These are phyloP conservation scores for Paracorniculantispora psalliotae DNA, from an alignment of 2,329 filamentous ascomycete genomes.

Conservation along the genomic window DNA sequence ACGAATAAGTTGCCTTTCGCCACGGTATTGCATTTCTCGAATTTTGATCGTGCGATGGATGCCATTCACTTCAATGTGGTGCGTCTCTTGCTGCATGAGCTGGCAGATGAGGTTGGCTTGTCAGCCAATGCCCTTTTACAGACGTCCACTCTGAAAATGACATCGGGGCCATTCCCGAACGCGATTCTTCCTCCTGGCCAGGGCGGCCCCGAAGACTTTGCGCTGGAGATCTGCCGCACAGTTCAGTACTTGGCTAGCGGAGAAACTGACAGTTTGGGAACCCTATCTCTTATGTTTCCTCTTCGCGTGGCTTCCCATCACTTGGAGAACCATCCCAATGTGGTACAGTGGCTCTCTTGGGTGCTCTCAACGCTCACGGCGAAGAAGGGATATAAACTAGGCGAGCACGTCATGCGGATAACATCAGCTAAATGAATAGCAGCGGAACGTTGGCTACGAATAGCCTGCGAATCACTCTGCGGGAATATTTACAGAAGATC, in stretches of 20 bases:
- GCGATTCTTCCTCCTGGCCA: neutral
- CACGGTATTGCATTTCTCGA: neutral
- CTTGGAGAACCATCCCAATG: neutral
- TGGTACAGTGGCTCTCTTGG: neutral
- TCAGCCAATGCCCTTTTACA: neutral
- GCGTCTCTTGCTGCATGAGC: neutral
- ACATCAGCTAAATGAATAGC: neutral
- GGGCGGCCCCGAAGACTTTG: neutral
- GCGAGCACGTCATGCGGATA: neutral
- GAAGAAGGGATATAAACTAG: neutral
- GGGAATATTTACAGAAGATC: no score
- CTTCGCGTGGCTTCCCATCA: neutral
- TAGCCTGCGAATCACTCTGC: no score
- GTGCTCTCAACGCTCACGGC: neutral
- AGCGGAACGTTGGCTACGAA: no score
- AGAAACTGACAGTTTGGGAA: neutral
- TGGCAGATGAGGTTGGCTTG: neutral
- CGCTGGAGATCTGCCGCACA: neutral
- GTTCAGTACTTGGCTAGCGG: slow-evolving; percentile 1
- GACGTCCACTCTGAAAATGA: neutral
- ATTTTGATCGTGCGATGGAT: neutral
- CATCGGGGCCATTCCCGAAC: neutral
- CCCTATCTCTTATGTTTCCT: neutral
- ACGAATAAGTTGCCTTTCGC: neutral
- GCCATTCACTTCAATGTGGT: neutral